Evolutionary conservation across 1,284 basidiomycete species (phyloP).

Genomic region (Sporisorium reilianum): DNA sequence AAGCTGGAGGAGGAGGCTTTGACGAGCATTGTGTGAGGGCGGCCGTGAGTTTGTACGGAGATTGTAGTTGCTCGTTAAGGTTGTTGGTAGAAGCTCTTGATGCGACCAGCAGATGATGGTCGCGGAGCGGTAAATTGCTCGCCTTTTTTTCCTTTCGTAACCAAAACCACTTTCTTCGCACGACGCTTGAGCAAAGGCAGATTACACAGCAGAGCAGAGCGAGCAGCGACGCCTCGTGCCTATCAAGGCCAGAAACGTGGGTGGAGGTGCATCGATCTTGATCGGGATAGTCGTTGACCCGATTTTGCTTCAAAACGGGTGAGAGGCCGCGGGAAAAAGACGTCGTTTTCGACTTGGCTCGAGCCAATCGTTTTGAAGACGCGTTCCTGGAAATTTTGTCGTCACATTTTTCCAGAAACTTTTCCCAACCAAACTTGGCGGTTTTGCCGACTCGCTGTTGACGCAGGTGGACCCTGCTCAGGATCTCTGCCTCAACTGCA

Average conservation of each 20-base stretch:
- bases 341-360: too few relatives aligned
- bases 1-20: conserved; percentile 28
- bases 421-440: conserved; percentile 18
- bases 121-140: too few relatives aligned
- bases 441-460: background rate
- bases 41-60: too few relatives aligned
- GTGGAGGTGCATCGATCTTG: conserved; percentile 24
- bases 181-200: background rate
- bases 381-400: background rate
- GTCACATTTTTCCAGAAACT: conserved; percentile 18
- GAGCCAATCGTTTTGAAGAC: background rate
- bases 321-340: conserved; percentile 20
- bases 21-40: conserved; percentile 24
- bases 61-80: too few relatives aligned
- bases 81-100: too few relatives aligned
- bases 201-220: too few relatives aligned
- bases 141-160: conserved; percentile 32
- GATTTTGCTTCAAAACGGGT: too few relatives aligned
- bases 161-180: conserved; percentile 7
- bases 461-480: conserved; percentile 6
- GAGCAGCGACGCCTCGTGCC: too few relatives aligned
- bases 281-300: conserved; percentile 1
- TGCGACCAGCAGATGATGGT: too few relatives aligned
- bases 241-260: conserved; percentile 24
- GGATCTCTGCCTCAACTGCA: background rate